Evolutionary conservation across 768 basidiomycete genomes (phyloP), one percentile per base, ranked within the genome.

Genomic region (Neoboletus subvelutipes): DNA sequence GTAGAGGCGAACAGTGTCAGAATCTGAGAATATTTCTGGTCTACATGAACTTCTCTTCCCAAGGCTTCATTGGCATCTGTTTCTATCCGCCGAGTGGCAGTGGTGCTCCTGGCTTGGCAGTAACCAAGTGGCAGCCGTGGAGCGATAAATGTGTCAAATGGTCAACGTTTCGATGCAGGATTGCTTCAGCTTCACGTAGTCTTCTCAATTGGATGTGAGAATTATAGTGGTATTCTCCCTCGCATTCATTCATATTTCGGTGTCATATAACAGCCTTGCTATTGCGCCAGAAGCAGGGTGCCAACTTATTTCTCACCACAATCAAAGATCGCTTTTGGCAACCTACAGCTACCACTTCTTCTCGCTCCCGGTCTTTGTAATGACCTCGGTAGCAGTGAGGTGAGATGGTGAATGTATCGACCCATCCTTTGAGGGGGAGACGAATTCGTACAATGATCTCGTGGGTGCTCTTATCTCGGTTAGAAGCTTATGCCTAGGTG

Each of bases 401-500:
- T 24, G 48, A 52, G 31, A 34, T 29, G 17, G 22, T 39, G 37
- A 17, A 37, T 20, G 26, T 29, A 5, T 24, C 17, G 34, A 39
- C 29, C 18, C 40, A 36, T 45, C 31, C 9, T 20, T 50, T 50
- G 22, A 36, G 40, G 24, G n/a, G 33, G 24, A 52, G n/a, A 22
- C 50, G 31, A 0, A 22, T 49, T 17, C 28, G 11, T 22, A 15
- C 18, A 47, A 24, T 22, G 8, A 5, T 26, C 46, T 20, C 34
- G 36, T 20, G 52, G 1, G 24, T 29, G n/a, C 12, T 45, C 34
- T 60, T 60, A 60, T 59, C 58, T 59, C 58, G 45, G 50, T 3
- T 46, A 37, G 20, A 29, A 36, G 8, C 8, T 26, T 39, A 26
- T 18, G 2, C 50, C 50, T 33, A 15, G 20, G 15, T 40, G 33